Conservation (phyloP, 139 green algal species). For the Monoraphidium neglectum region DNA sequence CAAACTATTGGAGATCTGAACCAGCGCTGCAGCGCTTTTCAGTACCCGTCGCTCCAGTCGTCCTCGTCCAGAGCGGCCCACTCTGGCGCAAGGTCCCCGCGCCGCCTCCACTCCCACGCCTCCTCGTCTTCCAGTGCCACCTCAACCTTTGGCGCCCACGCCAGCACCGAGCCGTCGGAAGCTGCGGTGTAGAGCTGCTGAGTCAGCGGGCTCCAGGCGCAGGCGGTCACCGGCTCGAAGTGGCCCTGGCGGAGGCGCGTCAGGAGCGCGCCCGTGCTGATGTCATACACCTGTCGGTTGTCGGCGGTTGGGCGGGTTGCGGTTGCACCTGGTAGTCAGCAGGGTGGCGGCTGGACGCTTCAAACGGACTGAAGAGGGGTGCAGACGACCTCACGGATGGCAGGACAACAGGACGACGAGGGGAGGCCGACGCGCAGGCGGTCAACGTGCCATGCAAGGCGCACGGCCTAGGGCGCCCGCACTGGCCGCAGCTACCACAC, state of each 20-base stretch:
- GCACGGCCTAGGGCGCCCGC: too few species aligned
- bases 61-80: slow-evolving; percentile 39
- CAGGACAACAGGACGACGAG: background rate
- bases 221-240: slow-evolving; percentile 57
- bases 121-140: background rate
- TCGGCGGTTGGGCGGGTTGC: background rate
- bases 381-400: background rate
- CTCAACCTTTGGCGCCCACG: slow-evolving; percentile 57
- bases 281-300: slow-evolving; percentile 62
- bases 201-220: slow-evolving; percentile 34
- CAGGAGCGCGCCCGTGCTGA: slow-evolving; percentile 49
- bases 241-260: slow-evolving; percentile 49
- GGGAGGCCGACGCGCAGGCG: background rate
- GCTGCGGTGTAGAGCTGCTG: slow-evolving; percentile 78
- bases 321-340: too few species aligned
- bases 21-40: background rate
- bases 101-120: background rate
- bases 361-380: too few species aligned
- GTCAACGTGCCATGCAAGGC: too few species aligned
- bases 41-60: slow-evolving; percentile 52
- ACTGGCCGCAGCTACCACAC: too few species aligned
- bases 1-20: background rate
- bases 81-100: background rate
- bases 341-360: too few species aligned
- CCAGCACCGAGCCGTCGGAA: slow-evolving; percentile 65